Evolutionary conservation across 2,329 filamentous ascomycete species (phyloP).

Genomic region (Tolypocladium ovalisporum): DNA sequence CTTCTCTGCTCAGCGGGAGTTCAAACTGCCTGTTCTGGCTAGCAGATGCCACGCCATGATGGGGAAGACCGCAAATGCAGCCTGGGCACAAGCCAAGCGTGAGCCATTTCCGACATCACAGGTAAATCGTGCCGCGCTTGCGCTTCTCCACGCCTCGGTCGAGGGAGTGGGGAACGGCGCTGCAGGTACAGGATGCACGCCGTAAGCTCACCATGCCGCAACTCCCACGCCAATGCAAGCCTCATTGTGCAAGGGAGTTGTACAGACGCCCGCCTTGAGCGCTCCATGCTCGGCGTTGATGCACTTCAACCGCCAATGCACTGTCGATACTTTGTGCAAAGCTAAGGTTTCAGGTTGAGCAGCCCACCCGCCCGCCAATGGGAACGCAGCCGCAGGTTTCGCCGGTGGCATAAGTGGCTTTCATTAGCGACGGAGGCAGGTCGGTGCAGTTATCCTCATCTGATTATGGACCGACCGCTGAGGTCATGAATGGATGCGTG

Average conservation of each 20-base stretch:
- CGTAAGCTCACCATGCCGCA: neutral
- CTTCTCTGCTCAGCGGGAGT: neutral
- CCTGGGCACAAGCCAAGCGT: neutral
- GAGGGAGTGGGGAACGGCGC: neutral
- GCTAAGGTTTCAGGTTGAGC: constrained; percentile 23
- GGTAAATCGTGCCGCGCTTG: constrained; percentile 13
- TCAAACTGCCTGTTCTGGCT: neutral
- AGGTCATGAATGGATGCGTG: no score
- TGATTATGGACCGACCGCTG: neutral
- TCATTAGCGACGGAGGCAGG: neutral
- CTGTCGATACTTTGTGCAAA: constrained; percentile 18
- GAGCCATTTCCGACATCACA: neutral
- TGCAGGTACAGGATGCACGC: neutral
- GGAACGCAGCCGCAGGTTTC: constrained; percentile 13
- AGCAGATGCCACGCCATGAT: neutral
- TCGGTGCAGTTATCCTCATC: constrained; percentile 1
- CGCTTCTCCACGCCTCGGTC: constrained; percentile 4
- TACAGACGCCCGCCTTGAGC: neutral
- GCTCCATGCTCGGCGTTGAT: neutral
- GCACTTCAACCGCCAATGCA: constrained; percentile 4
- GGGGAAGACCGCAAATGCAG: neutral
- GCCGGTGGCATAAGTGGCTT: constrained; percentile 8
- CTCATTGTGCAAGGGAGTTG: neutral
- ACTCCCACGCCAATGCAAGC: neutral
- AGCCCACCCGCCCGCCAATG: constrained; percentile 14